Evolutionary conservation across 2,329 filamentous ascomycete genomes (phyloP), one percentile per base, ranked within the genome.

Genomic region (Leptoxyphium fumago): DNA sequence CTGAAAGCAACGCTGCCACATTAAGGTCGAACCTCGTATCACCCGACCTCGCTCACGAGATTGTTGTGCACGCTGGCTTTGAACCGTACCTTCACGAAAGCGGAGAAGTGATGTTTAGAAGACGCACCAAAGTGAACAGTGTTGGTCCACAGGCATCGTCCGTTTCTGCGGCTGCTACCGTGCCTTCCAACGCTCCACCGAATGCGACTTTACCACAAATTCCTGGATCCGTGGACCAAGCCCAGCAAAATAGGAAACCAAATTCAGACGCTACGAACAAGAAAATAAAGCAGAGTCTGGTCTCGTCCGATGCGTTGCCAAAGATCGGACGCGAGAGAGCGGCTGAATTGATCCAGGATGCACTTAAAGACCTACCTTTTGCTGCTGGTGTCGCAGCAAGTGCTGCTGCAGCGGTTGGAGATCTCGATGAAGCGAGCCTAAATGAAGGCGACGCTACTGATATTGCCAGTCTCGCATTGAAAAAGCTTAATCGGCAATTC

Each of bases 291-390:
- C 15, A 17, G 21, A n/a, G 17, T 5, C 13, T 44, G 38, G 38
- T 41, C 5, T 41, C 45, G 14, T 41, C 45, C 21, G 41, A 32
- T 41, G 38, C 10, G 40, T 38, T 40, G 29, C 55, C 58, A 2
- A 58, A 57, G 38, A 47, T 61, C 42, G 61, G 58, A 29, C 57
- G 63, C 17, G 58, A 65, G 38, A 61, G 66, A 43, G 66, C 67
- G 1, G 67, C 66, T 21, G 66, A 69, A 44, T 50, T 69, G 32
- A 68, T 71, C 48, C 65, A 68, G 55, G 65, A 65, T 45, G 66
- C 68, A 2, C 59, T 71, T 56, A 60, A 64, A 14, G 66, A 68
- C 46, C 43, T 70, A 43, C 67, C 67, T 11, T 40, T 40, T 36
- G 32, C 32, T 9, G 32, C 32, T 5, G 32, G 32, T 36, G 32